These are phyloP conservation scores for Dryas drummondii DNA, from an alignment of 306 rosid species.

Conservation along the genomic window DNA sequence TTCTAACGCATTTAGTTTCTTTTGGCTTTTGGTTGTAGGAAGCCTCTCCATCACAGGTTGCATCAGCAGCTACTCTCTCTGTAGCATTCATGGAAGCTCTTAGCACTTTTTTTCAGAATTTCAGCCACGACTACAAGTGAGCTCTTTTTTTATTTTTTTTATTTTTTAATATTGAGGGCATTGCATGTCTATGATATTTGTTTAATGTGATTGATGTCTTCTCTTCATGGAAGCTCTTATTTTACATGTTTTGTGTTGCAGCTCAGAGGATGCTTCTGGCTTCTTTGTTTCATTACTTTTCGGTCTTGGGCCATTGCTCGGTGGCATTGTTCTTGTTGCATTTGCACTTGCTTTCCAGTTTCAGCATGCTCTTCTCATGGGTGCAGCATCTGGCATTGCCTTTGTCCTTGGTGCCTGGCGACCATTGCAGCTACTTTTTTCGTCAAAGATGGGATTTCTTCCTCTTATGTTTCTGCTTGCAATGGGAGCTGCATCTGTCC, in stretches of 20 bases:
- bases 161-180: no score
- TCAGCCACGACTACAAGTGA: conserved; percentile 85
- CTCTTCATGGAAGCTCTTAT: neutral
- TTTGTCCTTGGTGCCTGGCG: conserved; percentile 97
- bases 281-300: conserved; percentile 93
- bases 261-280: conserved; percentile 97
- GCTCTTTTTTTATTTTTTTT: conserved; percentile 23
- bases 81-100: conserved; percentile 99
- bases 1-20: conserved; percentile 17
- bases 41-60: conserved; percentile 94
- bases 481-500: conserved; percentile 67
- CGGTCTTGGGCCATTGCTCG: conserved; percentile 94
- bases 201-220: no score
- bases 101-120: conserved; percentile 78
- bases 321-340: conserved; percentile 72
- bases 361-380: conserved; percentile 94
- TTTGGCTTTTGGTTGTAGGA: conserved; percentile 52
- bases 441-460: conserved; percentile 72
- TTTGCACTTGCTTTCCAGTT: conserved; percentile 79
- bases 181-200: no score
- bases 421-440: conserved; percentile 75
- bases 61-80: conserved; percentile 88
- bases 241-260: conserved; percentile 37
- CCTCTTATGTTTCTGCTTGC: conserved; percentile 55
- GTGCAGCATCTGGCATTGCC: conserved; percentile 93